Conservation (phyloP, 768 basidiomycete genomes). For the Trametes maxima region DNA sequence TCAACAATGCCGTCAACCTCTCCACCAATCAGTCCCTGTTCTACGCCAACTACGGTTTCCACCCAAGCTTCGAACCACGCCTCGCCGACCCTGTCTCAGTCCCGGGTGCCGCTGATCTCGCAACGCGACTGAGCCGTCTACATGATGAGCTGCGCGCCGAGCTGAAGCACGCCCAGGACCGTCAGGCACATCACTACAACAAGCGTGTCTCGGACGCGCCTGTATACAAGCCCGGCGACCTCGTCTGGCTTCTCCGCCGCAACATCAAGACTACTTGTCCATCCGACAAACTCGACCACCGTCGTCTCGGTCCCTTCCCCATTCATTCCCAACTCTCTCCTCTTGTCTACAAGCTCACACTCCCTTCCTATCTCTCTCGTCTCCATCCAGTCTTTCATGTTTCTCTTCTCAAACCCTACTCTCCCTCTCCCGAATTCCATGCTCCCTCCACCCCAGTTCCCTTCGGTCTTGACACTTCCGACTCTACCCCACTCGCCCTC, state of each 20-base stretch:
- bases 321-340: constrained; percentile 12
- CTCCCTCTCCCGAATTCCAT: constrained; percentile 37
- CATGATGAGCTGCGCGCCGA: constrained; percentile 39
- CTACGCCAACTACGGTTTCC: too few relatives aligned
- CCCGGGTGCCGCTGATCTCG: constrained; percentile 36
- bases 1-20: constrained; percentile 40
- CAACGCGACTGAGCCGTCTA: constrained; percentile 33
- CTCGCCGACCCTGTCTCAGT: too few relatives aligned
- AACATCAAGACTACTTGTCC: constrained; percentile 45
- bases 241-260: constrained; percentile 41
- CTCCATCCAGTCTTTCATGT: constrained; percentile 44
- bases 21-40: constrained; percentile 31
- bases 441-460: constrained; percentile 23
- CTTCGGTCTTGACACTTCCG: constrained; percentile 11
- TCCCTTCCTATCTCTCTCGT: constrained; percentile 35
- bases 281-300: constrained; percentile 38
- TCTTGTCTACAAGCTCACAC: constrained; percentile 31
- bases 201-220: constrained; percentile 31
- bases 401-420: constrained; percentile 33
- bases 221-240: constrained; percentile 33
- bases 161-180: constrained; percentile 34
- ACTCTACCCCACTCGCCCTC: neutral
- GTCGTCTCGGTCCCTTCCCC: neutral
- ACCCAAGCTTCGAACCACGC: too few relatives aligned
- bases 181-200: constrained; percentile 35